phyloP scores from a whole-genome alignment of 352 stramenopile genomes.

The Phytophthora crassamura region DNA sequence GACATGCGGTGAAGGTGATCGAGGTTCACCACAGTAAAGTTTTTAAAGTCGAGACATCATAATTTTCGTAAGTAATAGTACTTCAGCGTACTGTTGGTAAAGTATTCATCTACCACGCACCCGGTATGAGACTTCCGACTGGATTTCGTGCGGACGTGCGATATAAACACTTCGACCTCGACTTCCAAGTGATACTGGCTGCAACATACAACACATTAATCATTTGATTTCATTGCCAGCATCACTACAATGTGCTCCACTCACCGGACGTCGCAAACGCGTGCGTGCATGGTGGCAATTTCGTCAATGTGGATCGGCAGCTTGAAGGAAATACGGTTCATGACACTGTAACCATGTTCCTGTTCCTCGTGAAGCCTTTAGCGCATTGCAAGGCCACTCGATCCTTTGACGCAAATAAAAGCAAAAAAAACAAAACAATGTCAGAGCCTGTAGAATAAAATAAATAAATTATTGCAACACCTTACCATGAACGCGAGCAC shows the following conservation, averaged over 20 bases:
- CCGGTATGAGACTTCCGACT: conserved; percentile 56
- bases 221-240: not conserved
- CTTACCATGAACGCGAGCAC: conserved; percentile 58
- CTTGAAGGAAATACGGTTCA: conserved; percentile 79
- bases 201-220: not conserved
- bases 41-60: too few species aligned
- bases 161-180: conserved; percentile 75
- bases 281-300: conserved; percentile 64
- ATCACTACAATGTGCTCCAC: too few species aligned
- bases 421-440: too few species aligned
- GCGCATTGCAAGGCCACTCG: conserved; percentile 68
- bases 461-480: too few species aligned
- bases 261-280: conserved; percentile 63
- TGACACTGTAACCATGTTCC: conserved; percentile 67
- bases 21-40: too few species aligned
- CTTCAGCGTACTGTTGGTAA: too few species aligned
- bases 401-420: conserved; percentile 28
- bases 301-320: conserved; percentile 64
- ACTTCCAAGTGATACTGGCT: conserved; percentile 65
- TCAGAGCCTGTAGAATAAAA: too few species aligned
- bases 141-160: conserved; percentile 41
- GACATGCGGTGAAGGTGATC: too few species aligned
- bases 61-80: too few species aligned
- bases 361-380: conserved; percentile 68
- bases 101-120: not conserved